Evolutionary conservation across 306 rosid species (phyloP).

Genomic region (Fragaria vesca): DNA sequence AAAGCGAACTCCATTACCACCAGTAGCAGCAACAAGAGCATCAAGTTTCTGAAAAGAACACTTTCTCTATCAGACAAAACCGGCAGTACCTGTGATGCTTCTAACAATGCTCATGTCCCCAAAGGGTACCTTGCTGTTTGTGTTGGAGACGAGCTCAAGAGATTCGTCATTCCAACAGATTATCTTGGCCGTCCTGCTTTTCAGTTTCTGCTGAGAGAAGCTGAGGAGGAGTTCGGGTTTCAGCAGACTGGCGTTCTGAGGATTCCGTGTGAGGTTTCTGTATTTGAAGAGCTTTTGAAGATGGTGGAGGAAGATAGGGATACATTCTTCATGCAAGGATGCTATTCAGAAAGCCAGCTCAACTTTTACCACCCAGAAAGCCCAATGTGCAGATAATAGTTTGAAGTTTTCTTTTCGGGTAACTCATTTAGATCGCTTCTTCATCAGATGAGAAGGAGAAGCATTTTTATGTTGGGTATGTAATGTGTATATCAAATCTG

Average conservation of each 20-base stretch:
- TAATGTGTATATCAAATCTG: constrained; percentile 4
- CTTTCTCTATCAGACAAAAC: constrained; percentile 51
- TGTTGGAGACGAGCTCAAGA: constrained; percentile 69
- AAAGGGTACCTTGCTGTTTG: constrained; percentile 85
- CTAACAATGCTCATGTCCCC: constrained; percentile 50
- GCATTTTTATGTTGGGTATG: constrained; percentile 2
- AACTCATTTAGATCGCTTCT: constrained; percentile 1
- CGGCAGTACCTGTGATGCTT: constrained; percentile 20
- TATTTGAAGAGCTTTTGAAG: constrained; percentile 70
- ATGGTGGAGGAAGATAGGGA: constrained; percentile 54
- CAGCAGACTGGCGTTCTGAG: constrained; percentile 79
- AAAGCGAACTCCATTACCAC: constrained; percentile 23
- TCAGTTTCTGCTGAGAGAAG: constrained; percentile 65
- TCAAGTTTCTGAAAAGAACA: constrained; percentile 66
- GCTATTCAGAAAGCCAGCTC: constrained; percentile 52
- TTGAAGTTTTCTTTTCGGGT: constrained; percentile 16
- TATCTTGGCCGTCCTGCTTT: constrained; percentile 68
- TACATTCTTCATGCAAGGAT: constrained; percentile 37
- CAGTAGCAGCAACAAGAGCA: constrained; percentile 41
- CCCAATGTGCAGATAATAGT: constrained; percentile 77
- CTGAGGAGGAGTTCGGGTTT: constrained; percentile 95
- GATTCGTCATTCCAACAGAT: constrained; percentile 75
- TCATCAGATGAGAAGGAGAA: constrained; percentile 29
- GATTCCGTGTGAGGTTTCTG: constrained; percentile 75
- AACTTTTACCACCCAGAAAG: constrained; percentile 62